Conservation (phyloP, 805 yeast genomes). For the Teunomyces cretensis region DNA sequence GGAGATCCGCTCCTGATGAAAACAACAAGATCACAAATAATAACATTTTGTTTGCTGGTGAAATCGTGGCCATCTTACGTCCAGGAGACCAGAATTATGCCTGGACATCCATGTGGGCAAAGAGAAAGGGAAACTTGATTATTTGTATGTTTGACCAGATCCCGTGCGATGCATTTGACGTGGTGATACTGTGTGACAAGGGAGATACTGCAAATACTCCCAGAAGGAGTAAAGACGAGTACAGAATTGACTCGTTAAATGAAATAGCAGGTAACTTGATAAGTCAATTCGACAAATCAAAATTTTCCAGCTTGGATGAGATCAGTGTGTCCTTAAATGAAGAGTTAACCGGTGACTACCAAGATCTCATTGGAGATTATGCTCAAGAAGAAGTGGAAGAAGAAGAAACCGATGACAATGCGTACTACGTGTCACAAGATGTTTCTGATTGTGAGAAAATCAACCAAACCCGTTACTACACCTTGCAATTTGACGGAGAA, state of each 20-base stretch:
- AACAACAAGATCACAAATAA: conserved; percentile 18
- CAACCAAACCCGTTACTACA: conserved; percentile 63
- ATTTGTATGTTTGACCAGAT: conserved; percentile 88
- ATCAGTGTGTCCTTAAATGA: conserved; percentile 27
- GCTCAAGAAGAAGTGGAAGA: conserved; percentile 9
- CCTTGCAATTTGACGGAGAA: conserved; percentile 41
- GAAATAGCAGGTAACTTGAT: conserved; percentile 39
- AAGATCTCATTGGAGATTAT: conserved; percentile 2
- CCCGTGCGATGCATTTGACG: conserved; percentile 43
- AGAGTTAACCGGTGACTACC: conserved; percentile 16
- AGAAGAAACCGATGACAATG: conserved; percentile 13
- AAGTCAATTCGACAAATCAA: conserved; percentile 14
- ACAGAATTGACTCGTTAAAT: conserved; percentile 23
- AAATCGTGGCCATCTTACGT: conserved; percentile 74
- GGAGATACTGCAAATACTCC: conserved; percentile 3
- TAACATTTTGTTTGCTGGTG: conserved; percentile 74
- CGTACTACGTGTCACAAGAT: conserved; percentile 20
- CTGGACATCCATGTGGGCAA: conserved; percentile 93
- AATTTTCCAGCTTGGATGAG: conserved; percentile 15
- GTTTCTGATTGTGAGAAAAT: conserved; percentile 32
- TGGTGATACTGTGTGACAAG: conserved; percentile 14
- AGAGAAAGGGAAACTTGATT: conserved; percentile 64
- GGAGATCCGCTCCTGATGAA: conserved; percentile 8
- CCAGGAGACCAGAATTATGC: conserved; percentile 62
- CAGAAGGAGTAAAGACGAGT: conserved; percentile 9